Percentiles rank a stretch among this genome's conserved stretches.
phyloP scores from a whole-genome alignment of 495 filamentous ascomycete species.

The Xylaria palmicola region DNA sequence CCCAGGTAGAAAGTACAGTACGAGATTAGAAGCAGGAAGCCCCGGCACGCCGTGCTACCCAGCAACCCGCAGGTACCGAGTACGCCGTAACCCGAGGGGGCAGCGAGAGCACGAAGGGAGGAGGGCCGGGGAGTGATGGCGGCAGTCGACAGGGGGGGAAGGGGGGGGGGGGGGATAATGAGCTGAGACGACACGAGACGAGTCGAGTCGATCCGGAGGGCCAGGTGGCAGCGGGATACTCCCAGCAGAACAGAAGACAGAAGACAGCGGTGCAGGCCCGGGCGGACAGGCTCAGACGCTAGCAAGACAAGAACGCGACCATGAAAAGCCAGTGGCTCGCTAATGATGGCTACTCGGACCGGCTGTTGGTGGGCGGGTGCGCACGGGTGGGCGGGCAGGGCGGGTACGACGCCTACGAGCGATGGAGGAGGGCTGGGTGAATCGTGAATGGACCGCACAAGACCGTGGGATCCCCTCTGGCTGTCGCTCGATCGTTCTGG shows the following conservation, averaged over 20 bases:
- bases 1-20: neutral
- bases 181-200: conserved; percentile 1
- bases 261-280: neutral
- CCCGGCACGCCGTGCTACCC: too few relatives aligned
- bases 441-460: neutral
- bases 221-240: too few relatives aligned
- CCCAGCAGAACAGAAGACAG: neutral
- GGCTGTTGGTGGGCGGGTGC: conserved; percentile 17
- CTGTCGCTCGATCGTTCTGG: too few relatives aligned
- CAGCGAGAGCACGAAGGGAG: too few relatives aligned
- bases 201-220: conserved; percentile 10
- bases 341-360: conserved; percentile 21
- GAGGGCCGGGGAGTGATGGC: too few relatives aligned
- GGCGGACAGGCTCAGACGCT: conserved; percentile 4
- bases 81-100: too few relatives aligned
- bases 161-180: neutral
- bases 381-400: conserved; percentile 17
- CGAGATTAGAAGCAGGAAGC: neutral
- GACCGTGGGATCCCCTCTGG: neutral
- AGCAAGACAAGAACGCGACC: neutral
- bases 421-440: neutral
- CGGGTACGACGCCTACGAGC: conserved; percentile 15
- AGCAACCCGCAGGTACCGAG: too few relatives aligned
- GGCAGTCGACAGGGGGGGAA: neutral
- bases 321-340: conserved; percentile 7